These are phyloP conservation scores for Claviceps humidiphila DNA, from an alignment of 2,329 filamentous ascomycete species.

Conservation along the genomic window DNA sequence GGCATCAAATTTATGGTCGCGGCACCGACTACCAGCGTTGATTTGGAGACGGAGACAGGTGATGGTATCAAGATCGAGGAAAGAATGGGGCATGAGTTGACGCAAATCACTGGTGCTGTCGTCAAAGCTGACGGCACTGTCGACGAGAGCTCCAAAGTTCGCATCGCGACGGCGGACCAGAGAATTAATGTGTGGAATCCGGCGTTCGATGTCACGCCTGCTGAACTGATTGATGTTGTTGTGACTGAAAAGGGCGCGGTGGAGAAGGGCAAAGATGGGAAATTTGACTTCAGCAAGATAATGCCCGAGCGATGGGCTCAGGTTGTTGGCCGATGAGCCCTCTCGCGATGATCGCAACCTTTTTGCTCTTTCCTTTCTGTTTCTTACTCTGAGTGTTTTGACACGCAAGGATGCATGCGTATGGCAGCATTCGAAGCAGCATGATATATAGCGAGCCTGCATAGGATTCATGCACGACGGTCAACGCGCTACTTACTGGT, in stretches of 20 bases:
- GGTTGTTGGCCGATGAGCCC: conserved; percentile 9
- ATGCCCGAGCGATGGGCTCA: conserved; percentile 42
- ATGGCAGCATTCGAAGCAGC: background rate
- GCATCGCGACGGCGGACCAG: conserved; percentile 66
- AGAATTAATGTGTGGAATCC: conserved; percentile 90
- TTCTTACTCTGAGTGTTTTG: background rate
- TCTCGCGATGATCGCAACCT: no score
- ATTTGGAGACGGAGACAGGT: conserved; percentile 66
- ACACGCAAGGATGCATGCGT: no score
- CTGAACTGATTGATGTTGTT: conserved; percentile 78
- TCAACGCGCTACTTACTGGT: conserved; percentile 16
- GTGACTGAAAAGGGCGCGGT: conserved; percentile 86
- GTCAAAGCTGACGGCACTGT: conserved; percentile 50
- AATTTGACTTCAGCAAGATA: conserved; percentile 49
- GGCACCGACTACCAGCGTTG: conserved; percentile 87
- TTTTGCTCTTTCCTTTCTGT: background rate
- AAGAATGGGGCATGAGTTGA: conserved; percentile 68
- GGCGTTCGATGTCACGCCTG: conserved; percentile 88
- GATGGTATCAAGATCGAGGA: conserved; percentile 82
- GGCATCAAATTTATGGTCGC: conserved; percentile 91
- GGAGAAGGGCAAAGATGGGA: conserved; percentile 58
- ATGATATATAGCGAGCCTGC: background rate
- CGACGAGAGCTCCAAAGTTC: conserved; percentile 48
- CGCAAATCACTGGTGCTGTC: conserved; percentile 66
- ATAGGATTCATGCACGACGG: background rate